Percentiles rank a stretch among this genome's conserved stretches.
Evolutionary conservation across 495 filamentous ascomycete genomes (phyloP).

Genomic region (Durotheca rogersii): DNA sequence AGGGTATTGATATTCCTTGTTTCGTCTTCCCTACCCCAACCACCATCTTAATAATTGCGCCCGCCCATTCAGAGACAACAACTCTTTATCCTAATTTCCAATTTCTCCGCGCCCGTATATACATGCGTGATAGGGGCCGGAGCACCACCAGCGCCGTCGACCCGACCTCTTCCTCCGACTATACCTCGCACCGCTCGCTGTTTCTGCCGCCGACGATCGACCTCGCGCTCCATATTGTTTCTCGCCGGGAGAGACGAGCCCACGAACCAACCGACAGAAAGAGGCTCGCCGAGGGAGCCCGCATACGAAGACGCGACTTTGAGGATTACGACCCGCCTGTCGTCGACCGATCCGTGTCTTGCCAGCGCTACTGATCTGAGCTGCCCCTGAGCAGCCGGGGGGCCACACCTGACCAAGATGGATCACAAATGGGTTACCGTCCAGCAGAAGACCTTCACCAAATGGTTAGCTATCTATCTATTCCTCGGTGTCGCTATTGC

Average conservation of each 20-base stretch:
- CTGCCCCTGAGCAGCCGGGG: constrained; percentile 41
- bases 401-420: constrained; percentile 50
- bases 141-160: no score
- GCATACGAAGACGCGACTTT: constrained; percentile 34
- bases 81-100: neutral
- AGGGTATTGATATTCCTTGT: constrained; percentile 9
- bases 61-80: constrained; percentile 9
- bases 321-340: no score
- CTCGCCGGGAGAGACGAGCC: constrained; percentile 6
- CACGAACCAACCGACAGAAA: no score
- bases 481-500: constrained; percentile 4
- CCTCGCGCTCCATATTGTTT: constrained; percentile 12
- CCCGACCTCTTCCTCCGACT: constrained; percentile 11
- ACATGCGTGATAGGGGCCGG: no score
- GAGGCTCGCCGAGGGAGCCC: constrained; percentile 22
- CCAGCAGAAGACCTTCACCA: constrained; percentile 99
- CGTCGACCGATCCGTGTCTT: constrained; percentile 25
- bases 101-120: constrained; percentile 10
- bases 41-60: neutral
- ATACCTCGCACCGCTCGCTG: constrained; percentile 34
- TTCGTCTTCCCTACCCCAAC: neutral
- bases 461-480: constrained; percentile 69
- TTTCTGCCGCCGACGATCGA: constrained; percentile 33
- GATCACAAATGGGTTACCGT: constrained; percentile 94
- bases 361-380: constrained; percentile 6